Percentiles rank a stretch among this genome's conserved stretches.
These are phyloP conservation scores for Talaromyces sp. DNA, from an alignment of 2,329 filamentous ascomycete species.

Conservation along the genomic window DNA sequence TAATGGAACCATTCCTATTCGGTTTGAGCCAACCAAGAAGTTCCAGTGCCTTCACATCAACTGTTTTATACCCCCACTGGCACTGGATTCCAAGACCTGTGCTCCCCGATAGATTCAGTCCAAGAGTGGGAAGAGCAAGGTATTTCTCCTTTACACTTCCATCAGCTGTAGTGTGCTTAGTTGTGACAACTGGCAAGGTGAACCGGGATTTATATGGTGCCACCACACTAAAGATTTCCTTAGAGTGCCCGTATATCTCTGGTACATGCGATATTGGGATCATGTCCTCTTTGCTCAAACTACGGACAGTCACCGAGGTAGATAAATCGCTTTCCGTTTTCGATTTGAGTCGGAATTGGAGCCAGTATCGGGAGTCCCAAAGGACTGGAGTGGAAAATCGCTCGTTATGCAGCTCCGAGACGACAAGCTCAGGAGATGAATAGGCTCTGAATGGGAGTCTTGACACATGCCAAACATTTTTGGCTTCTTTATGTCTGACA, in stretches of 20 bases:
- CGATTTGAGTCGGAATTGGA: constrained; percentile 38
- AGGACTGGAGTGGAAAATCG: constrained; percentile 31
- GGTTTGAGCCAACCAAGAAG: constrained; percentile 26
- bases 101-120: constrained; percentile 3
- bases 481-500: not conserved
- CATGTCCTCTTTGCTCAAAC: constrained; percentile 5
- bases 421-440: constrained; percentile 17
- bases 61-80: constrained; percentile 37
- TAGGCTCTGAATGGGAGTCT: constrained; percentile 33
- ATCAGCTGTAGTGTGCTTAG: not conserved
- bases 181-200: constrained; percentile 36
- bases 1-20: not conserved
- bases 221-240: not conserved
- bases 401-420: constrained; percentile 16
- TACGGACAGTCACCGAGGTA: not conserved
- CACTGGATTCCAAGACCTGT: constrained; percentile 22
- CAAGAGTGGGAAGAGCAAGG: constrained; percentile 27
- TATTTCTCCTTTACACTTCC: constrained; percentile 7
- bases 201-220: constrained; percentile 18
- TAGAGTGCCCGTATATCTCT: not conserved
- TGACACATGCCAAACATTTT: constrained; percentile 34
- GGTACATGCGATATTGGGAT: not conserved
- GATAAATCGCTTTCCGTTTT: not conserved
- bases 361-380: constrained; percentile 56
- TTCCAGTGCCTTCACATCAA: constrained; percentile 29